A percentile compares a stretch with the other conserved stretches of the same genome.
Conservation (phyloP, 148 eudicot species). For the Chenopodium suecicum region DNA sequence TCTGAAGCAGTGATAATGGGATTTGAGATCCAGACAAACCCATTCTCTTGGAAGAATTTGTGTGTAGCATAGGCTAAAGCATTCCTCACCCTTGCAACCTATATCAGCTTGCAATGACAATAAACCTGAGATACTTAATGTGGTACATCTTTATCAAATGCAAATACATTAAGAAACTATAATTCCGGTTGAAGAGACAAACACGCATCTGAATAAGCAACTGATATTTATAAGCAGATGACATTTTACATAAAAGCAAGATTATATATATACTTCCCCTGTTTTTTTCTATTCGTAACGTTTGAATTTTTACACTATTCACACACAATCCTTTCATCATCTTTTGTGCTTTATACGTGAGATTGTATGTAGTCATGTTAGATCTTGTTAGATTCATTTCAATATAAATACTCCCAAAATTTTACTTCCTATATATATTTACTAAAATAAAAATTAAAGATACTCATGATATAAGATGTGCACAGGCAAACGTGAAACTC, state of each 20-base stretch:
- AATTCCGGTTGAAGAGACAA: neutral
- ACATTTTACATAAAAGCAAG: neutral
- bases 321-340: too few species aligned
- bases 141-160: conserved; percentile 12
- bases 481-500: too few species aligned
- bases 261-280: too few species aligned
- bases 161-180: neutral
- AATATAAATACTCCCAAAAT: too few species aligned
- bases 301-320: too few species aligned
- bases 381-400: too few species aligned
- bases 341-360: too few species aligned
- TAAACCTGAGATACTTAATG: conserved; percentile 14
- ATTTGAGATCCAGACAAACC: conserved; percentile 97
- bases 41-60: conserved; percentile 94
- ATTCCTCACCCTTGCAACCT: conserved; percentile 98
- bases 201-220: neutral
- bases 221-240: neutral
- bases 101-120: conserved; percentile 37
- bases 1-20: conserved; percentile 97
- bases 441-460: too few species aligned
- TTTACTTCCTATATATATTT: too few species aligned
- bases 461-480: too few species aligned
- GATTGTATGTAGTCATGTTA: too few species aligned
- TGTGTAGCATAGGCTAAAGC: conserved; percentile 95
- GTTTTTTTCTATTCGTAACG: too few species aligned